Base-by-base conservation (phyloP, 495 filamentous ascomycete genomes). In the Aspergillus cristatus region DNA sequence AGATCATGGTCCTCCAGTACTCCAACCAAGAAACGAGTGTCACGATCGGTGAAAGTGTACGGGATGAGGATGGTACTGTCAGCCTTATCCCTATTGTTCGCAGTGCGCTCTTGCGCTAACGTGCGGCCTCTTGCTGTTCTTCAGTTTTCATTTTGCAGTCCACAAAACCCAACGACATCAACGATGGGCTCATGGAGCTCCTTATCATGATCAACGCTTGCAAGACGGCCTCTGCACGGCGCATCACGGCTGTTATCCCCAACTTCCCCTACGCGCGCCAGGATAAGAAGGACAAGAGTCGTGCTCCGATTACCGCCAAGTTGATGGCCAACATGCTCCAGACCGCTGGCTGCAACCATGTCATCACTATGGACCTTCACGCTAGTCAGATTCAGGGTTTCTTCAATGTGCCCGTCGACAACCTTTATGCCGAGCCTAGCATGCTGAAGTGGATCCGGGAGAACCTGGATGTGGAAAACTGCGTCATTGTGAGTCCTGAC, bases 211-310 rank as follows among this genome's bases (percentile, higher is more conserved):
- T 97, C 69, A 94, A 94, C 56, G 91, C 91, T 36, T 98, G 91
- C 74, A 90, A 94, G 50, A 96, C 91, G 15, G 93, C 91, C 25
- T 88, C 81, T n/a, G 88, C 89, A 4, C 76, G 88, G 42, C 80
- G 86, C 43, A 95, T 98, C 63, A 96, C 87, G 14, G 84, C 84
- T 44, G 78, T 88, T 39, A 85, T 95, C 35, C 91, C 91, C 42
- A 96, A 98, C 65, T 98, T 95, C 68, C 90, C 89, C 18, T 95
- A 98, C 53, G 90, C 90, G n/a, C 85, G 91, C 18, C 91, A 98
- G 64, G 91, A 98, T 69, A 98, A 98, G 71, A 98, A 98, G 63
- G 91, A 97, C 64, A 94, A 95, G 70, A 84, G 79, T 32, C 77
- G 91, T 40, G 91, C 90, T 17, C 88, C 89, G 11, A 71, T 69